Conservation (phyloP, 306 rosid genomes). For the Alnus rubra region DNA sequence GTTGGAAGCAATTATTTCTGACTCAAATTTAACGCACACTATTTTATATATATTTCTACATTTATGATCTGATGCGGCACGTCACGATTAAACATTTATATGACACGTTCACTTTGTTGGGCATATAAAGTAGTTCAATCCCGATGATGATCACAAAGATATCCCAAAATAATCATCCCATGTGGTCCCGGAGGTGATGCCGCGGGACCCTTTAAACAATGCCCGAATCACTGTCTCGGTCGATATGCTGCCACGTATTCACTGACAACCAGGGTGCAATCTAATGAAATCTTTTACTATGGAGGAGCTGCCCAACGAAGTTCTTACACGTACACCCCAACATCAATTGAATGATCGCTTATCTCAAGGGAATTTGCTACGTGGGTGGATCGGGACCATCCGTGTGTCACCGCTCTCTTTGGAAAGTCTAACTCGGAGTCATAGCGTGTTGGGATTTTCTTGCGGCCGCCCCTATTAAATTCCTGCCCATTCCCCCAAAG, state of each 20-base stretch:
- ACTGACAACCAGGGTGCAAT: not conserved
- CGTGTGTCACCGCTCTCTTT: not conserved
- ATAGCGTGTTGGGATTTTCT: constrained; percentile 18
- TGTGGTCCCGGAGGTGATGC: not conserved
- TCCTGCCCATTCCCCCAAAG: not conserved
- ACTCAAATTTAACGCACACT: no score
- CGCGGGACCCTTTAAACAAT: not conserved
- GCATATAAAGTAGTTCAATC: not conserved
- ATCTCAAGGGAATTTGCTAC: not conserved
- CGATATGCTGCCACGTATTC: not conserved
- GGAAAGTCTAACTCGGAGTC: not conserved
- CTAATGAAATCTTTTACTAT: not conserved
- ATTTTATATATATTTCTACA: no score
- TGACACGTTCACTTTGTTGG: not conserved
- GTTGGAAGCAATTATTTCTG: no score
- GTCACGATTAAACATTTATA: not conserved
- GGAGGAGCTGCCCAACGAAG: not conserved
- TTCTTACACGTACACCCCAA: not conserved
- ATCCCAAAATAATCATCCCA: not conserved
- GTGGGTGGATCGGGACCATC: not conserved
- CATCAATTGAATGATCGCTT: not conserved
- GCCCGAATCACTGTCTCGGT: not conserved
- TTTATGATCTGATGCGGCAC: not conserved
- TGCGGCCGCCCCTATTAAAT: constrained; percentile 1
- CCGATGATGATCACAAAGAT: not conserved